phyloP scores from a whole-genome alignment of 768 basidiomycete species.

The Chalciporus piperatus region DNA sequence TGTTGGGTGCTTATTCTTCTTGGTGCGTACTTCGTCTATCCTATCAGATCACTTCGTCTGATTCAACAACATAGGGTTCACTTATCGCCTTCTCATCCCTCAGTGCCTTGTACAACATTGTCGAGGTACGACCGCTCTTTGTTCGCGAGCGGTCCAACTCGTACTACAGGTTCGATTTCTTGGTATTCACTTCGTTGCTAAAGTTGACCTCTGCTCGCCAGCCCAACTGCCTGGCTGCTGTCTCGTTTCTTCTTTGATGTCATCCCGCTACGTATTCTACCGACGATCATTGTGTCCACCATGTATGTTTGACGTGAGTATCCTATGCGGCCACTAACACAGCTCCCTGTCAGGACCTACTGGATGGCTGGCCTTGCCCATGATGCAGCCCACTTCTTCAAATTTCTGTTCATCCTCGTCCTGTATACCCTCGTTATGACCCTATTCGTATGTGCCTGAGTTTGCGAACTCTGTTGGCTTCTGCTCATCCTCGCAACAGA shows the following conservation, averaged over 20 bases:
- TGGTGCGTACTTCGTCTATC: slow-evolving; percentile 42
- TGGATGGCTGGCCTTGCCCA: slow-evolving; percentile 92
- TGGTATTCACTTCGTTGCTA: not conserved
- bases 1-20: slow-evolving; percentile 93
- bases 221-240: slow-evolving; percentile 89
- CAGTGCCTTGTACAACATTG: slow-evolving; percentile 86
- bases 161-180: slow-evolving; percentile 69
- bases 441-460: slow-evolving; percentile 59
- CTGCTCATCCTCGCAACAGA: slow-evolving; percentile 42
- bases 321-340: slow-evolving; percentile 3
- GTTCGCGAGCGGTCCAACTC: slow-evolving; percentile 81
- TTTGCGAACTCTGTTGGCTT: not conserved
- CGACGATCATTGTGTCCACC: slow-evolving; percentile 81
- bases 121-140: slow-evolving; percentile 83
- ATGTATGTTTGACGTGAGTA: slow-evolving; percentile 50
- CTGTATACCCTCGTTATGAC: slow-evolving; percentile 85
- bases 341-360: slow-evolving; percentile 55
- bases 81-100: slow-evolving; percentile 89
- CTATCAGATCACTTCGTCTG: slow-evolving; percentile 1
- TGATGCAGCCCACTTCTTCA: slow-evolving; percentile 85
- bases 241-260: slow-evolving; percentile 87
- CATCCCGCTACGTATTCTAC: slow-evolving; percentile 82
- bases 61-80: slow-evolving; percentile 55
- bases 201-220: slow-evolving; percentile 25
- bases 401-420: slow-evolving; percentile 87